Evolutionary conservation across 208 protist species (phyloP).

Genomic region (Phytomonas francai): DNA sequence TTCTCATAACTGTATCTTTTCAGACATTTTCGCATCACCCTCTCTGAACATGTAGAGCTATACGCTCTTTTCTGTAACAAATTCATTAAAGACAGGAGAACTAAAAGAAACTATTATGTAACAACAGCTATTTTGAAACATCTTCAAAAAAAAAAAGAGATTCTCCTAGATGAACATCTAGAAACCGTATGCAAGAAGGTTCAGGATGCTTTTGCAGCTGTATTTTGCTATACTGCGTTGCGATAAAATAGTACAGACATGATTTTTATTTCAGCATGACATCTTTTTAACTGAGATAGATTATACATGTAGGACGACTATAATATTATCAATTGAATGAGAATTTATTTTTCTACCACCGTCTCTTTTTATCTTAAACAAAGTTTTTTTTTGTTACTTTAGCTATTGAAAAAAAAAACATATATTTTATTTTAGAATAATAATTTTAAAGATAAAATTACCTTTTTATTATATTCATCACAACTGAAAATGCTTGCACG

Average conservation of each 20-base stretch:
- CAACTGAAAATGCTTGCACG: conserved; percentile 33
- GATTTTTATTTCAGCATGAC: conserved; percentile 25
- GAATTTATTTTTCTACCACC: neutral
- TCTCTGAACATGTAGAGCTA: too few relatives aligned
- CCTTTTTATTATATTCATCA: conserved; percentile 5
- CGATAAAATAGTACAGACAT: conserved; percentile 65
- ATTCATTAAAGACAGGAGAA: neutral
- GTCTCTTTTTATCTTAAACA: neutral
- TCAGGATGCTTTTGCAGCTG: conserved; percentile 1
- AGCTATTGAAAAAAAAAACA: neutral
- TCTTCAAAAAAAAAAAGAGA: conserved; percentile 7
- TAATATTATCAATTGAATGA: conserved; percentile 59
- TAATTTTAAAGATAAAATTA: too few relatives aligned
- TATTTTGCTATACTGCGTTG: conserved; percentile 23
- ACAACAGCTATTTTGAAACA: neutral
- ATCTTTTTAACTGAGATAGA: conserved; percentile 96
- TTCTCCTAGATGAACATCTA: neutral
- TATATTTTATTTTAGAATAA: neutral
- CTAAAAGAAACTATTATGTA: neutral
- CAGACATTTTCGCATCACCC: neutral
- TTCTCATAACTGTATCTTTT: too few relatives aligned
- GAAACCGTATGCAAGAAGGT: neutral
- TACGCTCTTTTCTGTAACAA: neutral
- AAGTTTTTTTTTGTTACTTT: neutral
- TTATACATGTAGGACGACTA: conserved; percentile 78